Conservation (phyloP, 2,329 filamentous ascomycete species). For the Dactylonectria macrodidyma region DNA sequence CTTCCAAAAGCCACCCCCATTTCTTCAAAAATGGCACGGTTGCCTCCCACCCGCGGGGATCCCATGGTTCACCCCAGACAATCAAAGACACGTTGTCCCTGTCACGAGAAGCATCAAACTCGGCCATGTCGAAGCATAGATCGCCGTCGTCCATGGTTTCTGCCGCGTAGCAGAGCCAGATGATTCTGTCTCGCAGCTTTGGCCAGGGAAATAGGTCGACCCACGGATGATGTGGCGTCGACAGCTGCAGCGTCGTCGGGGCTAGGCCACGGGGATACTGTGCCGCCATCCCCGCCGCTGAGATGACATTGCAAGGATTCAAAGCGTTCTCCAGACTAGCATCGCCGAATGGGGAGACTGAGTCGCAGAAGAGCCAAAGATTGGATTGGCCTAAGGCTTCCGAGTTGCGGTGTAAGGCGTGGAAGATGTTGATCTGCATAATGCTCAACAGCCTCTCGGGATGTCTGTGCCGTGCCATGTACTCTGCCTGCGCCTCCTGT, state of each 20-base stretch:
- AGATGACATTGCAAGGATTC: neutral
- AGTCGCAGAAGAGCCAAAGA: constrained; percentile 35
- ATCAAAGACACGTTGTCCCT: constrained; percentile 26
- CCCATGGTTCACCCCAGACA: constrained; percentile 59
- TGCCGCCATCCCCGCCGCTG: neutral
- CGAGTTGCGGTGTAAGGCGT: constrained; percentile 32
- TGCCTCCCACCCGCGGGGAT: constrained; percentile 58
- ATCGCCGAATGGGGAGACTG: constrained; percentile 39
- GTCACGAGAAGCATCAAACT: neutral
- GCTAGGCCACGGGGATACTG: constrained; percentile 38
- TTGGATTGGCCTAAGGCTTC: constrained; percentile 25
- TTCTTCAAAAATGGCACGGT: constrained; percentile 55
- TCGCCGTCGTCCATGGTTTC: neutral
- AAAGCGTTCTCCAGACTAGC: neutral
- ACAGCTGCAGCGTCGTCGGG: constrained; percentile 48
- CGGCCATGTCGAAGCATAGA: neutral
- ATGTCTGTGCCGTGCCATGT: neutral
- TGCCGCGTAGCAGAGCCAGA: constrained; percentile 35
- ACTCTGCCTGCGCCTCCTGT: neutral
- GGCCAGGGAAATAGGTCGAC: constrained; percentile 53
- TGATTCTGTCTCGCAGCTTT: constrained; percentile 46
- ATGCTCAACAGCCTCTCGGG: constrained; percentile 19
- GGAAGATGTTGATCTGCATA: constrained; percentile 35
- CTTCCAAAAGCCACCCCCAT: constrained; percentile 57
- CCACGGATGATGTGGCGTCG: constrained; percentile 51